These are phyloP conservation scores for Triadica sebifera DNA, from an alignment of 345 rosid species.

Conservation along the genomic window DNA sequence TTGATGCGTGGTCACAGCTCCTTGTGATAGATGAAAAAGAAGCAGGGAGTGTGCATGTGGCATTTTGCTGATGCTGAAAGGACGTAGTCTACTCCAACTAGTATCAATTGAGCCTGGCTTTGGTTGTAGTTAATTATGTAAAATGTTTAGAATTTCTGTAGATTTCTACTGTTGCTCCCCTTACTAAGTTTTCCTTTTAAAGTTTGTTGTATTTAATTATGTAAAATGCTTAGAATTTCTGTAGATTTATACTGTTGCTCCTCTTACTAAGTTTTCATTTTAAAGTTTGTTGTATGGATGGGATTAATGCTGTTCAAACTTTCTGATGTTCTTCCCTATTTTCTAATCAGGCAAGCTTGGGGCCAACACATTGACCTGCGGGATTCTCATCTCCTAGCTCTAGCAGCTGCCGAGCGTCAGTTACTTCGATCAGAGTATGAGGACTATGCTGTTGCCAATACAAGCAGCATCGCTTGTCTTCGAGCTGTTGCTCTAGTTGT, in stretches of 20 bases:
- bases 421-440: constrained; percentile 51
- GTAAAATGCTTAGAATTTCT: background rate
- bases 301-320: background rate
- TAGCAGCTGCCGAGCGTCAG: constrained; percentile 54
- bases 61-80: background rate
- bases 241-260: background rate
- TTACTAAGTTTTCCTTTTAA: background rate
- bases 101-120: background rate
- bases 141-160: background rate
- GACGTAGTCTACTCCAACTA: background rate
- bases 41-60: background rate
- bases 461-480: constrained; percentile 57
- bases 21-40: background rate
- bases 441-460: constrained; percentile 50
- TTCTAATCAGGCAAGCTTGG: constrained; percentile 57
- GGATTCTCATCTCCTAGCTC: constrained; percentile 55
- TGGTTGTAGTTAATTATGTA: background rate
- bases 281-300: background rate
- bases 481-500: constrained; percentile 52
- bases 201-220: background rate
- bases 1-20: background rate
- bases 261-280: background rate
- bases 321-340: background rate
- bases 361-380: constrained; percentile 46
- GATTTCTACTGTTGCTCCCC: background rate